Conservation (phyloP, 2,329 filamentous ascomycete genomes). For the Clonostachys rosea region DNA sequence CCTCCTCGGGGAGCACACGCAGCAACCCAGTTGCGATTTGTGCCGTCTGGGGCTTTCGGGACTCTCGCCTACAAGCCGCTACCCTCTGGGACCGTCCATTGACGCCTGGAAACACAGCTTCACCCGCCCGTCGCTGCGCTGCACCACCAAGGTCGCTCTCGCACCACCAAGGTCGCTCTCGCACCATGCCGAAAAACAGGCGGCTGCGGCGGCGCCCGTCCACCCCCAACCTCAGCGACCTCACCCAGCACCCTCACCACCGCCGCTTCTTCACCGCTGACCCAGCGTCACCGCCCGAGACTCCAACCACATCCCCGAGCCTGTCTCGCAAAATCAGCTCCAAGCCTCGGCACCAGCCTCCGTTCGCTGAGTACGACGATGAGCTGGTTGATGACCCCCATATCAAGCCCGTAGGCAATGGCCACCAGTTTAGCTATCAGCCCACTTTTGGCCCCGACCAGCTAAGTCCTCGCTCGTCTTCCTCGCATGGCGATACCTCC, state of each 20-base stretch:
- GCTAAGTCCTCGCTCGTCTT: slow-evolving; percentile 27
- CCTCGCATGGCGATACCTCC: slow-evolving; percentile 12
- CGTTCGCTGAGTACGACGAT: slow-evolving; percentile 21
- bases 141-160: too few species aligned
- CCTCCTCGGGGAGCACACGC: too few species aligned
- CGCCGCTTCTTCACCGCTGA: slow-evolving; percentile 17
- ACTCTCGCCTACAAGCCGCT: too few species aligned
- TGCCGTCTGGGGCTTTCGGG: too few species aligned
- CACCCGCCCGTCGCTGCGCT: too few species aligned
- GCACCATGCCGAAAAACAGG: slow-evolving; percentile 23
- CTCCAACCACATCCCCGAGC: slow-evolving; percentile 32
- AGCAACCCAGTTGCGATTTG: too few species aligned
- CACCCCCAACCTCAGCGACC: slow-evolving; percentile 30
- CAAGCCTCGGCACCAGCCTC: slow-evolving; percentile 21
- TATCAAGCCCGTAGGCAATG: slow-evolving; percentile 34
- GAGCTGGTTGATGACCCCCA: slow-evolving; percentile 26
- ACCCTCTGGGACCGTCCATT: too few species aligned
- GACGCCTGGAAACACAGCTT: too few species aligned
- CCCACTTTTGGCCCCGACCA: slow-evolving; percentile 24
- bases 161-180: slow-evolving; percentile 4
- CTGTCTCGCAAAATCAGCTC: slow-evolving; percentile 23
- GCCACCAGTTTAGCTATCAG: slow-evolving; percentile 36
- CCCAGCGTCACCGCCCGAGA: slow-evolving; percentile 42
- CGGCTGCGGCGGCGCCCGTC: slow-evolving; percentile 26
- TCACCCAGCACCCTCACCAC: neutral